Conservation (phyloP, 2,329 filamentous ascomycete species). For the Clonostachys chloroleuca region DNA sequence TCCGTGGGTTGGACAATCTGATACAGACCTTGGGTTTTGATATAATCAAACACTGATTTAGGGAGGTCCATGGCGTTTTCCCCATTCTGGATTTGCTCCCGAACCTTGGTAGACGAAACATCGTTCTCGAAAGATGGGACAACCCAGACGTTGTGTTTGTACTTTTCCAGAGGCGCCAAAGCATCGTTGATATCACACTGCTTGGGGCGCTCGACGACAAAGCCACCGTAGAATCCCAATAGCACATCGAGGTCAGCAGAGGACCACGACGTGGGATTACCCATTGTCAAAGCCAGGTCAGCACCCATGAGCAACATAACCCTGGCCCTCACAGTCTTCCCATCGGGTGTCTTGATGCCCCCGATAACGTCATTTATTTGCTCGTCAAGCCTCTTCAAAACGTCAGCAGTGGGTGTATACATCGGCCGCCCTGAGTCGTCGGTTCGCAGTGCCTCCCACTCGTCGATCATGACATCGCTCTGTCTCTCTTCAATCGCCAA, state of each 20-base stretch:
- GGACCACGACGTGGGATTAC: slow-evolving; percentile 69
- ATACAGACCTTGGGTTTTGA: slow-evolving; percentile 60
- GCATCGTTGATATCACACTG: slow-evolving; percentile 84
- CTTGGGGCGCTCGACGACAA: slow-evolving; percentile 69
- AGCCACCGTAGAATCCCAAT: slow-evolving; percentile 71
- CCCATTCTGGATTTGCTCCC: slow-evolving; percentile 69
- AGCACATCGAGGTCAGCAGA: slow-evolving; percentile 80
- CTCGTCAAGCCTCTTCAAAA: slow-evolving; percentile 80
- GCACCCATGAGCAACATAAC: slow-evolving; percentile 76
- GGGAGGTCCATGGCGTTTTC: slow-evolving; percentile 75
- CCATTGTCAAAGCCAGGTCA: slow-evolving; percentile 68
- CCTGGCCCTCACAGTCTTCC: slow-evolving; percentile 55
- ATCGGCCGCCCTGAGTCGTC: slow-evolving; percentile 53
- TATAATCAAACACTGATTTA: slow-evolving; percentile 66
- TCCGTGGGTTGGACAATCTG: slow-evolving; percentile 10
- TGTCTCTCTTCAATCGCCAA: slow-evolving; percentile 50
- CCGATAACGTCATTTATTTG: slow-evolving; percentile 79
- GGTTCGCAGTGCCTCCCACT: slow-evolving; percentile 61
- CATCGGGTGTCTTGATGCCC: slow-evolving; percentile 61
- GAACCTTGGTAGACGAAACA: slow-evolving; percentile 72
- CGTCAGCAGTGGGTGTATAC: slow-evolving; percentile 80
- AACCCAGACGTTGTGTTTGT: slow-evolving; percentile 76
- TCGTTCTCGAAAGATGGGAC: slow-evolving; percentile 85
- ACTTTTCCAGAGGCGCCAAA: slow-evolving; percentile 68
- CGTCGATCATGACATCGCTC: slow-evolving; percentile 76